Conservation (phyloP, 2,329 filamentous ascomycete genomes). For the Diaporthe destruens region DNA sequence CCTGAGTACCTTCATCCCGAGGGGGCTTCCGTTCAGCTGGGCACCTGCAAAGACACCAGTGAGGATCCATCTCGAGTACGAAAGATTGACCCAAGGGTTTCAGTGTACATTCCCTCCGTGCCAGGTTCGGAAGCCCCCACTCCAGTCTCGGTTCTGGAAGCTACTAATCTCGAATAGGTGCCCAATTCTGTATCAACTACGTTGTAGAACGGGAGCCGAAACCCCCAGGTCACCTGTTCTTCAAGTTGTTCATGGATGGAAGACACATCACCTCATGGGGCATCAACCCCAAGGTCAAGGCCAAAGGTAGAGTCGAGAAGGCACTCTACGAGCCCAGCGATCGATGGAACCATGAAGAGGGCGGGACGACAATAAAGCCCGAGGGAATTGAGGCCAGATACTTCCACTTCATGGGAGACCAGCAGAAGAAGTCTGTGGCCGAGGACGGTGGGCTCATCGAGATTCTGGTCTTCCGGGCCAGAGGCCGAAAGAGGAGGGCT, state of each 20-base stretch:
- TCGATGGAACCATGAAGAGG: slow-evolving; percentile 55
- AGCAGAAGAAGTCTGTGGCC: slow-evolving; percentile 55
- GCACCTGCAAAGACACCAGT: slow-evolving; percentile 45
- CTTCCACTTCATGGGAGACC: slow-evolving; percentile 62
- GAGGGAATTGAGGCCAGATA: slow-evolving; percentile 62
- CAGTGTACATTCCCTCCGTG: slow-evolving; percentile 69
- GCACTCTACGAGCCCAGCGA: slow-evolving; percentile 63
- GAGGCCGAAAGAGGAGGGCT: slow-evolving; percentile 57
- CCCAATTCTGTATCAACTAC: slow-evolving; percentile 67
- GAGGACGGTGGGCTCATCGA: slow-evolving; percentile 69
- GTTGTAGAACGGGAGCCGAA: slow-evolving; percentile 52
- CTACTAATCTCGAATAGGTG: slow-evolving; percentile 51
- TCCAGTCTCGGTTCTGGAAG: background rate
- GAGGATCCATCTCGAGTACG: slow-evolving; percentile 48
- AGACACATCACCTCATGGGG: slow-evolving; percentile 66
- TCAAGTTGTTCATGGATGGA: slow-evolving; percentile 69
- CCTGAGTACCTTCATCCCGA: slow-evolving; percentile 69
- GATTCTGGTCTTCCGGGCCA: slow-evolving; percentile 65
- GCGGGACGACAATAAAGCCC: slow-evolving; percentile 50
- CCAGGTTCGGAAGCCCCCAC: slow-evolving; percentile 56
- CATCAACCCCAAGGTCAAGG: slow-evolving; percentile 53
- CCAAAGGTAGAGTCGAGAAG: slow-evolving; percentile 57
- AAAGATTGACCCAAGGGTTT: slow-evolving; percentile 57
- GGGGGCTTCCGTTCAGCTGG: slow-evolving; percentile 57
- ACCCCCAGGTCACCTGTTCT: slow-evolving; percentile 60